Base-by-base conservation (phyloP, 2,329 filamentous ascomycete species). In the Trichoderma endophyticum region DNA sequence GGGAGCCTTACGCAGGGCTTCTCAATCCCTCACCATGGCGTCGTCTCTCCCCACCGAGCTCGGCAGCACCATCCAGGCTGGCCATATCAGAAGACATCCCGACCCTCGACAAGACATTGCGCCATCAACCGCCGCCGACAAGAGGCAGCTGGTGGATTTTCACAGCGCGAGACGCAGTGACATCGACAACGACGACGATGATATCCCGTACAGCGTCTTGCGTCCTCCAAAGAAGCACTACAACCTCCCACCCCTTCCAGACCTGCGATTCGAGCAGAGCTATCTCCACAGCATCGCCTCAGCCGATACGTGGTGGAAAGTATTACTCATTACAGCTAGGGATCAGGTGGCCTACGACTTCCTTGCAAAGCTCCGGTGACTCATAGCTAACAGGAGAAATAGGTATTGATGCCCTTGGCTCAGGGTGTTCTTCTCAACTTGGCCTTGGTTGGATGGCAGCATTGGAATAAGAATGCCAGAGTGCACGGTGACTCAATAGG, bases 191-290 rank as follows among this genome's bases (percentile, higher is more conserved):
- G 83, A 84, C 56, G 67, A 70, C 6, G 80, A 78, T 1, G 91
- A 93, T 70, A 90, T 93, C 26, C 91, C 91, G 14, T 85, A 91
- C 73, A 91, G 89, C 75, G 86, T 91, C 6, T 81, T 94, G 66
- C 85, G 85, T 57, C 85, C 89, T 61, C 81, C 85, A 70, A 83
- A 83, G 66, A 85, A 84, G 62, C 78, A 78, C 61, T 81, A 82
- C 43, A 81, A 83, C 54, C 83, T 91, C 70, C 88, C 87, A 34
- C 88, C 90, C 9, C 88, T 98, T 78, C 94, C 95, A 4, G 96
- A 99, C 83, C 85, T 99, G 75, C 90, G 96, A 57, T 98, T 98
- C 83, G 96, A 99, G 84, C 96, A 99, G 87, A 98, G 95, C 86
- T 99, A 99, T 82, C 88, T 99, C 70, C 92, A 93, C 77, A 97